Conservation (phyloP, 768 basidiomycete species). For the Leucocoprinus sp. region DNA sequence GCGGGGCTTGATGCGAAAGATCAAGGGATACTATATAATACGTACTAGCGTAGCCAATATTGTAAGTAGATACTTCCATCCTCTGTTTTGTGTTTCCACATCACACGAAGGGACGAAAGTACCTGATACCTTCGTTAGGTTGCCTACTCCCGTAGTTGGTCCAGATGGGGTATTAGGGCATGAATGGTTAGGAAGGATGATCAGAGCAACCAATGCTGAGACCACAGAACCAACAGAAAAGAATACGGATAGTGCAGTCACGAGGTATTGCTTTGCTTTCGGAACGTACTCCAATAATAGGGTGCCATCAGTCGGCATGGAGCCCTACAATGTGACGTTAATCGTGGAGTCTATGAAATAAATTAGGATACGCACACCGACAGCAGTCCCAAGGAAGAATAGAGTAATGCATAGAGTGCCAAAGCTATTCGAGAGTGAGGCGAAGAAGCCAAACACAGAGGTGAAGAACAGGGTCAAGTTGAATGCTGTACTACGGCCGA, state of each 20-base stretch:
- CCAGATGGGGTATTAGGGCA: conserved; percentile 29
- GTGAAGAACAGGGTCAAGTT: conserved; percentile 90
- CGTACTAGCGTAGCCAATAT: conserved; percentile 77
- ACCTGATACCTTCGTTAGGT: neutral
- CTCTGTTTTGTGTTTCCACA: conserved; percentile 60
- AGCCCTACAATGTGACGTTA: conserved; percentile 42
- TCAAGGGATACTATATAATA: conserved; percentile 14
- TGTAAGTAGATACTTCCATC: conserved; percentile 84
- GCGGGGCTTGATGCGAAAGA: neutral
- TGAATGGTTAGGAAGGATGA: conserved; percentile 71
- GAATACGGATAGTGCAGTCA: conserved; percentile 90
- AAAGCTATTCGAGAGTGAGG: conserved; percentile 70
- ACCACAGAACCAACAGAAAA: conserved; percentile 91
- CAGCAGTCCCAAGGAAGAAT: conserved; percentile 87
- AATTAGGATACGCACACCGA: conserved; percentile 57
- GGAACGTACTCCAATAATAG: conserved; percentile 91
- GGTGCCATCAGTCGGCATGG: conserved; percentile 96
- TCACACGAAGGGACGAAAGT: conserved; percentile 43
- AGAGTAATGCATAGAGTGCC: conserved; percentile 60
- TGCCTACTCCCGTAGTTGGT: neutral
- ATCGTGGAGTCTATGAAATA: neutral
- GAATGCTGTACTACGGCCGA: conserved; percentile 86
- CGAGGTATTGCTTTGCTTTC: conserved; percentile 82
- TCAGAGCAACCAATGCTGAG: conserved; percentile 69
- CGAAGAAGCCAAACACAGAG: conserved; percentile 75